Evolutionary conservation across 1,139 yeast species (phyloP).

Genomic region (Wickerhamomyces sp.): DNA sequence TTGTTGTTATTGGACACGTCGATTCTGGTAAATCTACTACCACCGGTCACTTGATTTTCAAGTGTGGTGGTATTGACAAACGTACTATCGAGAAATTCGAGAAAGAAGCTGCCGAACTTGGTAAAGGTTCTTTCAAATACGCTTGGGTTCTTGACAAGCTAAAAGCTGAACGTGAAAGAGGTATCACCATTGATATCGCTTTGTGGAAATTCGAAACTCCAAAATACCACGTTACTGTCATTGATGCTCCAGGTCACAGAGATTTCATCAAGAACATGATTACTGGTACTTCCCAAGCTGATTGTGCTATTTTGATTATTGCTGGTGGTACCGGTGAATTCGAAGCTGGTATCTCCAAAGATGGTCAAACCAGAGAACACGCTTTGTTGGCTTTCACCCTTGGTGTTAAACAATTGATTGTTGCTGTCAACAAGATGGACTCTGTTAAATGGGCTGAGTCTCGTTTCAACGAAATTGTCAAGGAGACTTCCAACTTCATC

Average conservation of each 20-base stretch:
- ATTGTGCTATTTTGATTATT: slow-evolving; percentile 92
- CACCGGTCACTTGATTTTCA: slow-evolving; percentile 98
- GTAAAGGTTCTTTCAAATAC: slow-evolving; percentile 98
- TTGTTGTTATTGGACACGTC: slow-evolving; percentile 99
- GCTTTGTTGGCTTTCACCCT: slow-evolving; percentile 96
- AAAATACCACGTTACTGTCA: slow-evolving; percentile 92
- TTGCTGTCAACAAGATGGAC: slow-evolving; percentile 97
- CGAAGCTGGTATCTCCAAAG: slow-evolving; percentile 98
- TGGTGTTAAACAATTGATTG: slow-evolving; percentile 90
- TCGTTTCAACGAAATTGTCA: slow-evolving; percentile 87
- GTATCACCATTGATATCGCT: slow-evolving; percentile 98
- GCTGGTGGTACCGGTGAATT: slow-evolving; percentile 99
- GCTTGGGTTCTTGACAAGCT: slow-evolving; percentile 96
- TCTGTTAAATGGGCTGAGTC: slow-evolving; percentile 96
- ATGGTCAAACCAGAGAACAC: slow-evolving; percentile 99
- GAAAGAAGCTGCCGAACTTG: slow-evolving; percentile 97
- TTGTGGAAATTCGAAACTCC: slow-evolving; percentile 97
- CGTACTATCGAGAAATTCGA: slow-evolving; percentile 98
- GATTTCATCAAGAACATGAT: slow-evolving; percentile 98
- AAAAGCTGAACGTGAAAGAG: slow-evolving; percentile 97
- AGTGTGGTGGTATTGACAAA: slow-evolving; percentile 91
- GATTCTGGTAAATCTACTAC: slow-evolving; percentile 98
- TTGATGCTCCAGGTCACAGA: slow-evolving; percentile 99
- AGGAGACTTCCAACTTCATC: slow-evolving; percentile 66
- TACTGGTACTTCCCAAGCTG: slow-evolving; percentile 99